phyloP scores from a whole-genome alignment of 202 grass and related monocot genomes.

The Cymbopogon flexuosus region DNA sequence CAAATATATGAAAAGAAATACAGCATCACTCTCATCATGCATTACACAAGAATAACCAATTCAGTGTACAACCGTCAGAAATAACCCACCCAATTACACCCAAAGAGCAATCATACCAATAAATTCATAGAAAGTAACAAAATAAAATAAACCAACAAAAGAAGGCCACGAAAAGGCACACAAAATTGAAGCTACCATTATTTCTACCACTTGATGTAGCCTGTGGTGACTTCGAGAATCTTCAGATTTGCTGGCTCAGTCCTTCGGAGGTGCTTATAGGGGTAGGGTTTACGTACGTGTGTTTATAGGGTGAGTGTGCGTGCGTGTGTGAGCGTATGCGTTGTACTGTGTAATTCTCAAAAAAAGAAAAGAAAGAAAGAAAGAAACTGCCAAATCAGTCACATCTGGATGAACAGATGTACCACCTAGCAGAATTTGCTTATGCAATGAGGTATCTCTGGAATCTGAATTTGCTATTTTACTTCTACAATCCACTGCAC shows the following conservation, averaged over 20 bases:
- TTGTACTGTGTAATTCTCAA: no score
- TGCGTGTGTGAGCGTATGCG: no score
- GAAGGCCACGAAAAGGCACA: background rate
- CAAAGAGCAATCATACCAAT: background rate
- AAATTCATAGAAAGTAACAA: background rate
- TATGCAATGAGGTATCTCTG: background rate
- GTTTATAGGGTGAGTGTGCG: no score
- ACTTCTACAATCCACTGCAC: background rate
- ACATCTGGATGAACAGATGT: slow-evolving; percentile 28
- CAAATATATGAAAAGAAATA: slow-evolving; percentile 5
- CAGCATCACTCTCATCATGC: background rate
- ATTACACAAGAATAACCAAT: slow-evolving; percentile 1
- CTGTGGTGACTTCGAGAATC: no score
- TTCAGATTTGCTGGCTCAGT: no score
- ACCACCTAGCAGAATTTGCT: background rate
- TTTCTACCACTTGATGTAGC: background rate
- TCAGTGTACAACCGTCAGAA: slow-evolving; percentile 22
- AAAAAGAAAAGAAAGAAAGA: no score
- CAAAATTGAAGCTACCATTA: slow-evolving; percentile 25
- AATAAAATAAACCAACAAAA: slow-evolving; percentile 4
- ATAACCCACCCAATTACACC: slow-evolving; percentile 4
- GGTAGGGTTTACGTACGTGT: no score
- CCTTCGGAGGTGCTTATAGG: no score
- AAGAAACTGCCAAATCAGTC: background rate
- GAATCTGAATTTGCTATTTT: slow-evolving; percentile 1